phyloP scores from a whole-genome alignment of 306 rosid species.

The Gastrolobium bilobum region DNA sequence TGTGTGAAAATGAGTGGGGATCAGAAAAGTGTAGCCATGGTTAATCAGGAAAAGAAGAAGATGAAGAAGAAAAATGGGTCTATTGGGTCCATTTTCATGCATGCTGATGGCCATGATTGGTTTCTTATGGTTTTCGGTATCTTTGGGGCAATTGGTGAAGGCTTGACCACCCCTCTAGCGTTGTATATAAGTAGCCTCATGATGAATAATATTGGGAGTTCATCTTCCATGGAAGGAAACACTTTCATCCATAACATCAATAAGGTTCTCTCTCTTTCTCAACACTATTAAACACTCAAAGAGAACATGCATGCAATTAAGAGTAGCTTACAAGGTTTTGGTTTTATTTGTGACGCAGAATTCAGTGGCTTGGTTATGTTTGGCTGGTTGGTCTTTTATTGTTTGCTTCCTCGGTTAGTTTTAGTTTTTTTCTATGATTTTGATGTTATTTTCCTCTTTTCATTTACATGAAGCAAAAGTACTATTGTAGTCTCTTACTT shows the following conservation, averaged over 20 bases:
- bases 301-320: neutral
- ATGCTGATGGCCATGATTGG: constrained; percentile 64
- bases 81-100: constrained; percentile 65
- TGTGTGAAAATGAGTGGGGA: constrained; percentile 27
- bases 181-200: constrained; percentile 36
- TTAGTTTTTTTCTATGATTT: neutral
- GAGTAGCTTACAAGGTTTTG: neutral
- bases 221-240: neutral
- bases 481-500: neutral
- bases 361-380: constrained; percentile 68
- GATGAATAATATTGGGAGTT: constrained; percentile 52
- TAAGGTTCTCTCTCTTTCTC: constrained; percentile 32
- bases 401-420: constrained; percentile 72
- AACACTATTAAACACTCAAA: neutral
- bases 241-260: constrained; percentile 33
- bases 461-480: neutral
- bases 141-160: constrained; percentile 70
- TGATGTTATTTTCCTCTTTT: neutral
- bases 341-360: constrained; percentile 58
- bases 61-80: constrained; percentile 42
- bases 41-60: constrained; percentile 15
- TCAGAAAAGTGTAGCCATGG: constrained; percentile 12
- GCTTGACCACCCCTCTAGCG: constrained; percentile 62
- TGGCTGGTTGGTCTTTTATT: constrained; percentile 64
- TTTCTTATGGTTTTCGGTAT: constrained; percentile 63